Base-by-base conservation (phyloP, 2,329 filamentous ascomycete species). In the Colletotrichum shisoi region DNA sequence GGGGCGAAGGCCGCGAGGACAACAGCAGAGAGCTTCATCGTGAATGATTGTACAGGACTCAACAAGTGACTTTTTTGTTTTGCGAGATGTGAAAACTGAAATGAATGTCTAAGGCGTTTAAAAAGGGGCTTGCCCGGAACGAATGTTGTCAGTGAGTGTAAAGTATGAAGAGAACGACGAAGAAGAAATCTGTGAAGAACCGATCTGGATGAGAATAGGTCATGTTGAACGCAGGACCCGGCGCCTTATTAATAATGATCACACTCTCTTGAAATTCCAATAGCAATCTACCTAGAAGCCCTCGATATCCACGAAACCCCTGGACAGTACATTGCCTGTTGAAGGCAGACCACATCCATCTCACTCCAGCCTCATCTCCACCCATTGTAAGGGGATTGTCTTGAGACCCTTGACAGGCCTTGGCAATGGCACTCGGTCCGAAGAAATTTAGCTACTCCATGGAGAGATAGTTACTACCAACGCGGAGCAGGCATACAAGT, bases 1-100 rank as follows among this genome's bases (percentile, higher is more conserved):
- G 71, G 70, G 59, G 73, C 71, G 31, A 71, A n/a, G 48, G 67
- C 70, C 24, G 42, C 62, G 27, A 71, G 31, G 37, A 65, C 34
- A 40, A 72, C 13, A 56, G 63, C 40, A 19, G 70, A 69, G 53
- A 68, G 49, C 71, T 72, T 73, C 71, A 73, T 73, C 15, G 19
- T 51, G 24, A 5, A 27, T 15, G 46, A 49, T 31, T 49, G 15
- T 27, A 49, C 17, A 9, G 13, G 46, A 11, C 9, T 27, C 15
- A 4, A 31, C 24, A 12, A 8, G 13, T 9, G 15, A 2, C 27
- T 13, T 49, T 13, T 49, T 49, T 15, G 24, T 5, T 27, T 27
- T 4, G 24, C 24, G 24, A 27, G 2, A 17, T 51, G 27, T 27
- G 13, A 49, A 8, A n/a, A 11, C 34, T 12, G 17, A 27, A 51